Base-by-base conservation (phyloP, 2,329 filamentous ascomycete species). In the Fusarium pseudoanthophilum region DNA sequence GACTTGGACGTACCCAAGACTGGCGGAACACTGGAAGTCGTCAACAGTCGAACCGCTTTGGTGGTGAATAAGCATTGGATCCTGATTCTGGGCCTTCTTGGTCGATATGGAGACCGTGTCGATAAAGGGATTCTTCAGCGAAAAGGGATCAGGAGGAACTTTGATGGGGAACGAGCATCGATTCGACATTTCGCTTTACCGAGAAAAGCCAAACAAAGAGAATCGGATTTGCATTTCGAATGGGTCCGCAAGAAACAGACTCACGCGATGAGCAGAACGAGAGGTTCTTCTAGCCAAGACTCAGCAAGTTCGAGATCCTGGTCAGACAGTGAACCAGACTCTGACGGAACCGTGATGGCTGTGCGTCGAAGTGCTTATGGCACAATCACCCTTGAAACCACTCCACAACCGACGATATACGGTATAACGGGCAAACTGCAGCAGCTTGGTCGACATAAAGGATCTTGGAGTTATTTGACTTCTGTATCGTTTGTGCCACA, bases 351-450 rank as follows among this genome's bases (percentile, higher is more conserved):
- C 4, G 51, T 53, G 0, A 53, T 53, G 51, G 51, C 51, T 13
- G 51, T 53, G 0, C 51, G 51, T 1, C 34, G 51, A 3, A 53
- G 51, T 4, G 34, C 51, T 2, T 53, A 53, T n/a, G 51, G 51
- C 0, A 53, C 51, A 0, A 53, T 53, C 5, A 53, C 51, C 0
- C 32, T 53, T 0, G 51, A 53, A 2, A 53, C 24, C 0, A n/a
- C 51, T 9, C 51, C 51, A 2, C 51, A 39, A 1, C 51, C 34
- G 18, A 53, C 51, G 7, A 21, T 53, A 28, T 13, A 53, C 4
- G 34, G 34, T 0, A 39, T 28, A 4, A 39, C 34, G 2, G 51
- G 51, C 4, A 53, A 28, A 0, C 11, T 53, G 1, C 51, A 53
- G 4, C 34, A 53, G 7, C 34, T 53, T 2, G 51, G 51, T 7